Evolutionary conservation across 2,329 filamentous ascomycete genomes (phyloP), one percentile per base, ranked within the genome.

Genomic region (Escovopsis sp.): DNA sequence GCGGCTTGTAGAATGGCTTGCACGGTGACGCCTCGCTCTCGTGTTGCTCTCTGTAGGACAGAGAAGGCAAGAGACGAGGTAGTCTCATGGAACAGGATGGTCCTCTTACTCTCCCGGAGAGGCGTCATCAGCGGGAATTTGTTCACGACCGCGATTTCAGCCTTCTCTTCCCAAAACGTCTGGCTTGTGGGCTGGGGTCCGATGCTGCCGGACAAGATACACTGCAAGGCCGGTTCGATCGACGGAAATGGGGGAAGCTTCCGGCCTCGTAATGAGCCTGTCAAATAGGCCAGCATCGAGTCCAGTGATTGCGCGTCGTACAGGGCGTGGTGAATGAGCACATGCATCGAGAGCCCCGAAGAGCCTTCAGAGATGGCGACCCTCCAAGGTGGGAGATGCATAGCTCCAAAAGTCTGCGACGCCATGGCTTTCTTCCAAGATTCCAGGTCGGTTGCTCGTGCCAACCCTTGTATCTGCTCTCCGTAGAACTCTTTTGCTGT

Each of bases 251-350:
- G 34, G 4, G 30, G 13, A 1, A 49, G 39, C 5, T 45, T 15
- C 8, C 43, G 37, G 7, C 51, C 51, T 3, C 48, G 41, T 5
- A 68, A 33, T 7, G 56, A 30, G 1, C 37, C 39, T 1, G 51
- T 48, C 11, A 94, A 64, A 49, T 81, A 74, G 0, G 64, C 53
- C 2, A 94, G 59, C 1, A 95, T 68, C 1, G 67, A 53, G 4
- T 73, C 65, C 10, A 95, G 62, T 8, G 85, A 87, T 34, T 76
- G 69, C 0, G 86, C 88, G 62, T 95, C 88, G 49, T 93, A 95
- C 0, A 95, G 64, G 1, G 84, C 83, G 60, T 95, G 88, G 47
- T 93, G 81, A 3, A 86, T 67, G 2, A 65, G 55, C 4, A 77
- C 47, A 37, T 70, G 62, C 58, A 72, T 67, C 2, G 39, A 50